phyloP scores from a whole-genome alignment of 2,329 filamentous ascomycete species.

The Metarhizium rileyi region DNA sequence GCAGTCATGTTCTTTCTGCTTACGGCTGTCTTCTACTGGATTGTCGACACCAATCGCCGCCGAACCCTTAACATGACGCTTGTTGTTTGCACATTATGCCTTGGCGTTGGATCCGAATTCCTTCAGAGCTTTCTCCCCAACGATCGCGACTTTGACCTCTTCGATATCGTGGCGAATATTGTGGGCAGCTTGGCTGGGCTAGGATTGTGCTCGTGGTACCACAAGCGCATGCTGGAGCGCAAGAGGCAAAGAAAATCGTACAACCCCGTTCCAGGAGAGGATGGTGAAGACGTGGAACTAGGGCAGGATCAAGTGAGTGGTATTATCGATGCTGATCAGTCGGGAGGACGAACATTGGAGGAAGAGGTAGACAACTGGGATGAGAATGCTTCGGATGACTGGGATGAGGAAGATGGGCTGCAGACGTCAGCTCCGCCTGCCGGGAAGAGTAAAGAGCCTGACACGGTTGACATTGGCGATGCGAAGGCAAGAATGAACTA shows the following conservation, averaged over 20 bases:
- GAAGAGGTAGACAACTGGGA: conserved; percentile 91
- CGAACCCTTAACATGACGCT: conserved; percentile 78
- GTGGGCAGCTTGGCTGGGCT: conserved; percentile 65
- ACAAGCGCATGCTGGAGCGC: conserved; percentile 88
- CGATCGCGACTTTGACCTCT: conserved; percentile 61
- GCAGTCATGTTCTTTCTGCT: conserved; percentile 82
- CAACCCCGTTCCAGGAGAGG: conserved; percentile 55
- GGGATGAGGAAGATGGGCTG: conserved; percentile 42
- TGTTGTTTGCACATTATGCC: conserved; percentile 61
- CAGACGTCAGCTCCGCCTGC: conserved; percentile 8
- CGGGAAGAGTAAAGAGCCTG: conserved; percentile 12
- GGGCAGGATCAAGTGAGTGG: conserved; percentile 63
- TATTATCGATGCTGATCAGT: conserved; percentile 27
- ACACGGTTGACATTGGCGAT: conserved; percentile 20
- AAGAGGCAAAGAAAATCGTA: conserved; percentile 68
- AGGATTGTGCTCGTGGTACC: conserved; percentile 78
- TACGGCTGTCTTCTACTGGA: conserved; percentile 90
- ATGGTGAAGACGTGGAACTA: conserved; percentile 64
- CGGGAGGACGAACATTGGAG: conserved; percentile 43
- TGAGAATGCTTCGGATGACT: conserved; percentile 59
- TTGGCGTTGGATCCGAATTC: conserved; percentile 67
- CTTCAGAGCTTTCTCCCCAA: conserved; percentile 68
- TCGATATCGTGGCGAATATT: conserved; percentile 82
- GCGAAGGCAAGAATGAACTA: conserved; percentile 24
- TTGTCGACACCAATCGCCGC: conserved; percentile 81